Base-by-base conservation (phyloP, 2,329 filamentous ascomycete genomes). In the Juglanconis oblonga region DNA sequence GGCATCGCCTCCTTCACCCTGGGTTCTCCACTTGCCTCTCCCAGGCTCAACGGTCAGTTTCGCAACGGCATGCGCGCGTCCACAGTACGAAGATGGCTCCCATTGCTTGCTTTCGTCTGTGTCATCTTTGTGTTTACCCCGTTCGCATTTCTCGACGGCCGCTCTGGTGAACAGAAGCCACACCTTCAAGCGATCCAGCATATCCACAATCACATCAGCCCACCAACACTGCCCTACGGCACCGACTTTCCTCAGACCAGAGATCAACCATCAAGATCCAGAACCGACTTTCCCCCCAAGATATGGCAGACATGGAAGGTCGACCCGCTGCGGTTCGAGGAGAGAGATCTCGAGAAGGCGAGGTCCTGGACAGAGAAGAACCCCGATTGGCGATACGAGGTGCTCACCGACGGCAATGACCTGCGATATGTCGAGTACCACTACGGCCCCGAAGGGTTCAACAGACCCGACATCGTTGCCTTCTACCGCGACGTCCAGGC, bases 261-360 rank as follows among this genome's bases (percentile, higher is more conserved):
- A 52, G 57, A 58, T 24, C 55, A 62, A 65, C 59, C 49, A 61
- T 14, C 40, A 3, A 29, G 40, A 7, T 2, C 38, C 7, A 32
- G 52, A 29, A 17, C 35, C 42, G 67, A 69, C 14, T 90, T 86
- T 66, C 88, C 81, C 7, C 79, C 79, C 57, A 91, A 90, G 73
- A 89, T 91, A 65, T 91, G 88, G 88, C 88, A 91, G 72, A 87
- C 85, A 0, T 91, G 88, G 88, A 91, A 90, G 71, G 82, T 87
- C 29, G 82, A 87, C 64, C 85, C 87, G 2, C 75, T 90, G 33
- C 77, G 77, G 2, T 89, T 90, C 67, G 87, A 89, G 64, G 80
- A 85, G 67, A 79, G 84, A 57, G 86, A 90, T 66, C 74, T 82
- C 33, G 73, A 79, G 33, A 78, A 78, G 0, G 87, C 87, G 10